phyloP scores from a whole-genome alignment of 1,139 yeast species.

The Scheffersomyces titani region DNA sequence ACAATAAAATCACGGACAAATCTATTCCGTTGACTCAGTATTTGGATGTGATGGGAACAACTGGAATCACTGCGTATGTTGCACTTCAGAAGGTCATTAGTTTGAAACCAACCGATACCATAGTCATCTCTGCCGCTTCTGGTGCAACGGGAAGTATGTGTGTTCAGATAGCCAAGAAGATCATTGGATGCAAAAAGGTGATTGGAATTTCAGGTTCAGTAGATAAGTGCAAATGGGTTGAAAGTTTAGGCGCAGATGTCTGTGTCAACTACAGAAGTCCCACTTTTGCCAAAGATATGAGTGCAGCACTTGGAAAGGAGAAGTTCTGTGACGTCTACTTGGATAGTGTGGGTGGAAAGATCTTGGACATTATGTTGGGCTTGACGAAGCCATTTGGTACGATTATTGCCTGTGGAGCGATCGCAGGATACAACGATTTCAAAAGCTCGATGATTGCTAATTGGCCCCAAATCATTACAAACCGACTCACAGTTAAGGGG shows the following conservation, averaged over 20 bases:
- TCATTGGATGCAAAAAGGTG: conserved; percentile 27
- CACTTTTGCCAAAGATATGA: conserved; percentile 12
- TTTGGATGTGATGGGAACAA: conserved; percentile 42
- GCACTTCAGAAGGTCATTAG: conserved; percentile 27
- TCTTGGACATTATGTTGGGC: conserved; percentile 48
- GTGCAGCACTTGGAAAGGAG: conserved; percentile 15
- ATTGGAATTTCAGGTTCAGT: conserved; percentile 33
- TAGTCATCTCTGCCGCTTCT: conserved; percentile 33
- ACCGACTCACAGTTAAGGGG: conserved; percentile 21
- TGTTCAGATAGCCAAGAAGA: conserved; percentile 31
- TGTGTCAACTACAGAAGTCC: conserved; percentile 24
- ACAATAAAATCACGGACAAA: conserved; percentile 10
- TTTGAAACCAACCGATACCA: conserved; percentile 24
- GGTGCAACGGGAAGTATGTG: conserved; percentile 35
- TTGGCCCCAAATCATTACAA: conserved; percentile 28
- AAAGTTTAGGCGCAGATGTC: conserved; percentile 31
- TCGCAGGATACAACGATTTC: conserved; percentile 52
- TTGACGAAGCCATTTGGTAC: conserved; percentile 44
- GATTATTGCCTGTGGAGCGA: conserved; percentile 63
- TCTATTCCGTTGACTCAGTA: conserved; percentile 28
- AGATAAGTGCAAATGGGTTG: conserved; percentile 30
- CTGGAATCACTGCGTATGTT: conserved; percentile 33
- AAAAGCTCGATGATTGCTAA: background rate
- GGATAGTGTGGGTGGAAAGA: conserved; percentile 68
- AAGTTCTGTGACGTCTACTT: conserved; percentile 33